Conservation (phyloP, 2,329 filamentous ascomycete genomes). For the Alternaria infectoria region DNA sequence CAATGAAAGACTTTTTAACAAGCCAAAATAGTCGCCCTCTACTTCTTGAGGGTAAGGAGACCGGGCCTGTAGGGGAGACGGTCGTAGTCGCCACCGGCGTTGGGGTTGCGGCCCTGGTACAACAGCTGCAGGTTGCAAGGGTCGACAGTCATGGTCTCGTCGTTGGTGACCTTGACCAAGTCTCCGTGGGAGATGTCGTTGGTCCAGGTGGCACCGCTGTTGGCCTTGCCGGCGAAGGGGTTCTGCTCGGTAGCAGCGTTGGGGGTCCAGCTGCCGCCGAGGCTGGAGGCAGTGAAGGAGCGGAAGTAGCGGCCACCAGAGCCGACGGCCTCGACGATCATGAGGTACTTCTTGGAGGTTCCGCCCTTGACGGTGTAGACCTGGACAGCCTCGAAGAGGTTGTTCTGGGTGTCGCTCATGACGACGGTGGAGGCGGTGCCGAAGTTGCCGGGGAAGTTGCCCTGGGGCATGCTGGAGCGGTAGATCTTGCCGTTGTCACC, state of each 20-base stretch:
- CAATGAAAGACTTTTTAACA: conserved; percentile 2
- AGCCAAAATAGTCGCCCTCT: not conserved
- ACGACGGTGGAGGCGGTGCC: conserved; percentile 59
- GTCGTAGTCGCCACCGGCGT: conserved; percentile 55
- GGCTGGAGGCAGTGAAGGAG: conserved; percentile 66
- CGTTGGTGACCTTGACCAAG: conserved; percentile 61
- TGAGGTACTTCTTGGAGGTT: conserved; percentile 62
- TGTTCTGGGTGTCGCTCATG: conserved; percentile 60
- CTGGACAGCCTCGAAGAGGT: conserved; percentile 71
- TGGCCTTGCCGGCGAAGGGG: conserved; percentile 72
- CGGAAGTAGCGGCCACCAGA: conserved; percentile 68
- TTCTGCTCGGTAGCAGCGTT: conserved; percentile 62
- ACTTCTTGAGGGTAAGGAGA: conserved; percentile 13
- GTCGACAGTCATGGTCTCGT: conserved; percentile 69
- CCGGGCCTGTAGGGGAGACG: conserved; percentile 62
- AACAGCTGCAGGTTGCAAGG: conserved; percentile 69
- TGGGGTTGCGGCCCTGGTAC: conserved; percentile 65
- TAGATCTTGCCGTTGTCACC: conserved; percentile 73
- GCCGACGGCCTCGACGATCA: conserved; percentile 71
- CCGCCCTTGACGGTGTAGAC: conserved; percentile 65
- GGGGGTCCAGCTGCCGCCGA: conserved; percentile 64
- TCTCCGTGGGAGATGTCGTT: conserved; percentile 73
- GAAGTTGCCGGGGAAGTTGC: conserved; percentile 67
- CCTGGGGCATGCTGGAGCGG: conserved; percentile 67
- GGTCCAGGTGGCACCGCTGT: conserved; percentile 69